phyloP scores from a whole-genome alignment of 805 yeast species.

The Kodamaea neixiangensis region DNA sequence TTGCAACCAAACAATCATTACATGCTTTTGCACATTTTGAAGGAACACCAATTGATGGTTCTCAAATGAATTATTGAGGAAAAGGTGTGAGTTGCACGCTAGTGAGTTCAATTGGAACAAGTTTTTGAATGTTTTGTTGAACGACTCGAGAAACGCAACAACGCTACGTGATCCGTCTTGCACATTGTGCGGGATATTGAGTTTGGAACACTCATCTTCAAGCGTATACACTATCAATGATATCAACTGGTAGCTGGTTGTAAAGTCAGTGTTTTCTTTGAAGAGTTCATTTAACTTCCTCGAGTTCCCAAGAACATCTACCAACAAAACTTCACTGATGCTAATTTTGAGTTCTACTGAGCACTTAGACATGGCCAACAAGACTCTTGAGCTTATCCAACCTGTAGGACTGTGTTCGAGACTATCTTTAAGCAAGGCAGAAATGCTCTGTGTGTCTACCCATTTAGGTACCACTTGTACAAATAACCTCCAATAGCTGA shows the following conservation, averaged over 20 bases:
- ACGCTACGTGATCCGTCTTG: conserved; percentile 8
- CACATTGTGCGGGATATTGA: neutral
- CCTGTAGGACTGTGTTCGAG: neutral
- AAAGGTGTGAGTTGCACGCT: neutral
- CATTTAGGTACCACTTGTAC: neutral
- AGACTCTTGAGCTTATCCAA: neutral
- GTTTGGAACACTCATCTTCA: neutral
- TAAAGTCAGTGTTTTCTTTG: conserved; percentile 4
- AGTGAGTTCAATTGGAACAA: conserved; percentile 13
- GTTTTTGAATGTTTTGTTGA: conserved; percentile 12
- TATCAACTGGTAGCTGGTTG: conserved; percentile 8
- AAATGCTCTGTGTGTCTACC: conserved; percentile 1
- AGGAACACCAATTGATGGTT: conserved; percentile 10
- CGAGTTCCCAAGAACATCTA: neutral
- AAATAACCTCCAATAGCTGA: neutral
- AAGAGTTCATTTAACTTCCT: neutral
- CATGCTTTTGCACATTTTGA: conserved; percentile 13
- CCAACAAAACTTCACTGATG: neutral
- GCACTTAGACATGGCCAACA: neutral
- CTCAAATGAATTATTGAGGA: conserved; percentile 11
- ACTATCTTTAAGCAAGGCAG: neutral
- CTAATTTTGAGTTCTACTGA: neutral
- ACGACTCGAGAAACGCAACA: conserved; percentile 3
- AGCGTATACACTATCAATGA: neutral
- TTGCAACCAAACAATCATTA: conserved; percentile 14